These are phyloP conservation scores for Achaetomiella virescens DNA, from an alignment of 495 filamentous ascomycete genomes.

Conservation along the genomic window DNA sequence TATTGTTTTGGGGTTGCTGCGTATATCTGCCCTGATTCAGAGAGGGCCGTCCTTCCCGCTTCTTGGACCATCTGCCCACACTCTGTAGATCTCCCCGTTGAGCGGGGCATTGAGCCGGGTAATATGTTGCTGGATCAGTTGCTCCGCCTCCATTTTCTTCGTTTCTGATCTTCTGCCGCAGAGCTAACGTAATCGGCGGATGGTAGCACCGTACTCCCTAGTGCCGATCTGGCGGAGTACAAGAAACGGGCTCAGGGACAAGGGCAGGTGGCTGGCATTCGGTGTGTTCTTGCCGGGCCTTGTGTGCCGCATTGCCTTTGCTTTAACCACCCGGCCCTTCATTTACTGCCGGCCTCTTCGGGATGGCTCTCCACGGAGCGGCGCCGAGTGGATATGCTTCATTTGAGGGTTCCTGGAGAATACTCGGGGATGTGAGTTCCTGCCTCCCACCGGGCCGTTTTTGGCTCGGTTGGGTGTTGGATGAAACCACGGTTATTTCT, in stretches of 20 bases:
- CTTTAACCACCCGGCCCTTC: neutral
- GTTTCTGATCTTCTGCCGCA: neutral
- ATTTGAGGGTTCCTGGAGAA: neutral
- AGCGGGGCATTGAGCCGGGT: neutral
- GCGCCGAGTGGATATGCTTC: neutral
- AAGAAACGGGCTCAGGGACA: no score
- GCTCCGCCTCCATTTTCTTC: neutral
- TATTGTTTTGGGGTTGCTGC: conserved; percentile 2
- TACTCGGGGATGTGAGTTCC: neutral
- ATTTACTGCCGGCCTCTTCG: neutral
- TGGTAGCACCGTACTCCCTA: no score
- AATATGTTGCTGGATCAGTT: neutral
- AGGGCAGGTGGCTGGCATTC: no score
- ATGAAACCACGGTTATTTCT: no score
- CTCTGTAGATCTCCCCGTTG: conserved; percentile 1
- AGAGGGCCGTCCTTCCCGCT: neutral
- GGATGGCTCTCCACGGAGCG: neutral
- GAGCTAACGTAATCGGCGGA: neutral
- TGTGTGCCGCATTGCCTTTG: neutral
- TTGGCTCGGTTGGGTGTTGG: neutral
- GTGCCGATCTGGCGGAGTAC: no score
- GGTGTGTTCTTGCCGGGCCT: no score
- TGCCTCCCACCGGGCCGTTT: neutral
- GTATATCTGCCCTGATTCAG: conserved; percentile 2
- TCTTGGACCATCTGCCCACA: neutral